Base-by-base conservation (phyloP, 1,284 basidiomycete genomes). In the Naganishia sp. region DNA sequence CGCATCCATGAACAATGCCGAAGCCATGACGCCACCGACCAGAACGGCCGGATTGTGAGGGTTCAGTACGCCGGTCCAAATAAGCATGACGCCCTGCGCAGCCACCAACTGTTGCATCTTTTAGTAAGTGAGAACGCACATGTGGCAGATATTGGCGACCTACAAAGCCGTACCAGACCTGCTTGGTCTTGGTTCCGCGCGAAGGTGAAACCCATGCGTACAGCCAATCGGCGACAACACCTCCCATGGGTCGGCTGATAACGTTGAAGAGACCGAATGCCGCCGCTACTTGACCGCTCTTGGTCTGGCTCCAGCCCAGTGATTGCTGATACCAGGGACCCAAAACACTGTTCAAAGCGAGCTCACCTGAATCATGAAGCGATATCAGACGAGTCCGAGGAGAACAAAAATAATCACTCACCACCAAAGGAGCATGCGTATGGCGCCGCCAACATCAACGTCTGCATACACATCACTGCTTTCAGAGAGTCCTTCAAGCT, bases 301-400 rank as follows among this genome's bases (percentile, higher is more conserved):
- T 81, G 18, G 82, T 82, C 70, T 84, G 83, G n/a, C 81, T 80
- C 68, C 84, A 82, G 2, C 71, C 71, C 73, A 81, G 81, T 42
- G 84, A 75, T 2, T 70, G 76, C 64, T 80, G 83, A 39, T 86
- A 74, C 25, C 85, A 78, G 60, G 80, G 82, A 13, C 84, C 82
- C 63, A 88, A 77, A 65, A 84, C 83, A 9, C 84, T 83, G 68
- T 87, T 84, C 48, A 88, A 79, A 0, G 83, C 83, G 2, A 87
- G 81, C 72, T 87, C 86, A 86, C 87, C 21, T 59, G 28, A 28
- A 49, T 49, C 6, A 5, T 11, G 13, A 1, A 28, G 45, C 21
- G 10, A 15, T 5, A 48, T 39, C 28, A 49, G 45, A 85, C 71
- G 6, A 84, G 83, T 63, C 75, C 82, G 6, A 70, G 23, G 39